Conservation (phyloP, 768 basidiomycete species). For the Calocera cornea region DNA sequence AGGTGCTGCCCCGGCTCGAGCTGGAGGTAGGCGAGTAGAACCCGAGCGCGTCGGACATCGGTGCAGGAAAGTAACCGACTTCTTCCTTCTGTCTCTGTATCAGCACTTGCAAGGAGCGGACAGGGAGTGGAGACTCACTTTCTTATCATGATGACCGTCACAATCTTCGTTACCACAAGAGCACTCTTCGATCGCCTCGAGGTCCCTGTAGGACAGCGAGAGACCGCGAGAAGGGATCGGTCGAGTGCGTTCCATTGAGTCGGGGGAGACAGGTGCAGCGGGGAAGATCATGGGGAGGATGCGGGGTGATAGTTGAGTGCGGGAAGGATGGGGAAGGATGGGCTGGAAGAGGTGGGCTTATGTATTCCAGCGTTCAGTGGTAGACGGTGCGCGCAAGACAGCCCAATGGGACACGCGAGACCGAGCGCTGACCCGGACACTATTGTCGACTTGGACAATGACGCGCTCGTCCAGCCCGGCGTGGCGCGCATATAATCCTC, state of each 20-base stretch:
- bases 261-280: not conserved
- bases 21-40: not conserved
- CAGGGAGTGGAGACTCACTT: not conserved
- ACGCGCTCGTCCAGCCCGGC: not conserved
- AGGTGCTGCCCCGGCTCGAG: not conserved
- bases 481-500: no score
- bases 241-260: not conserved
- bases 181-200: not conserved
- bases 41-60: not conserved
- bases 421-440: not conserved
- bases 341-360: not conserved
- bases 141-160: not conserved
- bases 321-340: not conserved
- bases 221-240: not conserved
- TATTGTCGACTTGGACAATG: not conserved
- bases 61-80: not conserved
- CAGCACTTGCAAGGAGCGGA: not conserved
- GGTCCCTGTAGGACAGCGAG: not conserved
- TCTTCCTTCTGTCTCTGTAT: not conserved
- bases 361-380: not conserved
- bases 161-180: not conserved
- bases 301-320: no score
- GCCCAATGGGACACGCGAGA: not conserved
- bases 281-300: not conserved
- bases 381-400: not conserved